Evolutionary conservation across 1,139 yeast genomes (phyloP).

Genomic region (Torulaspora globosa): DNA sequence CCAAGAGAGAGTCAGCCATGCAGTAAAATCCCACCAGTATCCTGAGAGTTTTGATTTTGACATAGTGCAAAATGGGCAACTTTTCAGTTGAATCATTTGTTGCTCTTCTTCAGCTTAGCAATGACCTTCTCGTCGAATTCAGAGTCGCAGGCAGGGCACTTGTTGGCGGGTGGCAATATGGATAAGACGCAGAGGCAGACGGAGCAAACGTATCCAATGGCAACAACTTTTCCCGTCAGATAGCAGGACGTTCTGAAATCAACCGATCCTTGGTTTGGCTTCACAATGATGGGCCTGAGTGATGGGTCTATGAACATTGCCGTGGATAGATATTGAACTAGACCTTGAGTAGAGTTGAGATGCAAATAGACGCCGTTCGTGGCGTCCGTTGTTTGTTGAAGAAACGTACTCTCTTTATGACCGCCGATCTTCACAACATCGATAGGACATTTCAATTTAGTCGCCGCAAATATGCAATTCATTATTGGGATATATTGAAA

Average conservation of each 20-base stretch:
- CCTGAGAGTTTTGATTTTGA: slow-evolving; percentile 36
- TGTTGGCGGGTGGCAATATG: slow-evolving; percentile 49
- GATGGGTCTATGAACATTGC: slow-evolving; percentile 70
- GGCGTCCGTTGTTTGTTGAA: slow-evolving; percentile 95
- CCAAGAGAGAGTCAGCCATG: slow-evolving; percentile 44
- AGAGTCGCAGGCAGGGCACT: slow-evolving; percentile 69
- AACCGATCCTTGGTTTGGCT: slow-evolving; percentile 82
- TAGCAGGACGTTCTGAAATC: slow-evolving; percentile 95
- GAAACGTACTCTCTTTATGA: slow-evolving; percentile 61
- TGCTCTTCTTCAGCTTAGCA: slow-evolving; percentile 46
- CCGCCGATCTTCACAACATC: slow-evolving; percentile 83
- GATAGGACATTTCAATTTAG: slow-evolving; percentile 81
- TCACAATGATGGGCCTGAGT: slow-evolving; percentile 63
- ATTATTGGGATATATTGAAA: slow-evolving; percentile 86
- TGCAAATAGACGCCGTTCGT: slow-evolving; percentile 86
- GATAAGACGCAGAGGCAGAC: slow-evolving; percentile 76
- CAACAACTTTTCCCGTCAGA: slow-evolving; percentile 81
- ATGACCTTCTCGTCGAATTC: slow-evolving; percentile 56
- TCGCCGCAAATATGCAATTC: slow-evolving; percentile 96
- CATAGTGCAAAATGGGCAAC: slow-evolving; percentile 7
- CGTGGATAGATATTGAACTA: slow-evolving; percentile 62
- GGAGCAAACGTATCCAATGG: slow-evolving; percentile 90
- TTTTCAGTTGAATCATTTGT: slow-evolving; percentile 18
- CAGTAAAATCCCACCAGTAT: slow-evolving; percentile 48
- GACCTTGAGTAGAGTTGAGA: slow-evolving; percentile 68